phyloP scores from a whole-genome alignment of 148 eudicot species.

The Rhododendron griersonianum region DNA sequence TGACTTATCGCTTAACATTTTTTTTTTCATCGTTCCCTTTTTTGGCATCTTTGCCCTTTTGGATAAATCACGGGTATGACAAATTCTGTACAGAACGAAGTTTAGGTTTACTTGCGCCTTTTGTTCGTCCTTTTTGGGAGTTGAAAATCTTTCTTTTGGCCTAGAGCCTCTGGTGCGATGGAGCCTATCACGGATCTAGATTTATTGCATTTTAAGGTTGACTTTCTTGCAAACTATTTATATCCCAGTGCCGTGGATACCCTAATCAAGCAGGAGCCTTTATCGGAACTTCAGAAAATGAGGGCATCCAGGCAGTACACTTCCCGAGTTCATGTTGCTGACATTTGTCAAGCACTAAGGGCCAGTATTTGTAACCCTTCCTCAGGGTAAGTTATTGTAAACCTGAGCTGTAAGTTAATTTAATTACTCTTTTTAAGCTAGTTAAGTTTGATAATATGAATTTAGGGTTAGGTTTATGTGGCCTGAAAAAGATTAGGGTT shows the following conservation, averaged over 20 bases:
- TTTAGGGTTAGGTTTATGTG: neutral
- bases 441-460: neutral
- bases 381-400: conserved; percentile 34
- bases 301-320: conserved; percentile 62
- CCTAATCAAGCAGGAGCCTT: conserved; percentile 49
- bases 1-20: neutral
- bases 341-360: conserved; percentile 74
- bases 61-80: neutral
- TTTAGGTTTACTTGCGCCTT: neutral
- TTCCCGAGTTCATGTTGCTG: conserved; percentile 84
- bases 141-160: neutral
- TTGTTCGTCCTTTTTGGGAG: neutral
- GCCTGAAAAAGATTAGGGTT: neutral
- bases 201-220: neutral
- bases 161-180: neutral
- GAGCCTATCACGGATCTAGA: neutral
- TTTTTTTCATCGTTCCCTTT: neutral
- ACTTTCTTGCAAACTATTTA: neutral
- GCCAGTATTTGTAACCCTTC: conserved; percentile 52
- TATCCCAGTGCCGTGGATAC: conserved; percentile 78
- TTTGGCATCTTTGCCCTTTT: neutral
- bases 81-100: neutral
- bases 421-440: neutral
- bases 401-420: neutral
- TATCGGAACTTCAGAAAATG: conserved; percentile 50